Evolutionary conservation across 2,329 filamentous ascomycete genomes (phyloP), one percentile per base, ranked within the genome.

Genomic region (Cladosporium halotolerans): DNA sequence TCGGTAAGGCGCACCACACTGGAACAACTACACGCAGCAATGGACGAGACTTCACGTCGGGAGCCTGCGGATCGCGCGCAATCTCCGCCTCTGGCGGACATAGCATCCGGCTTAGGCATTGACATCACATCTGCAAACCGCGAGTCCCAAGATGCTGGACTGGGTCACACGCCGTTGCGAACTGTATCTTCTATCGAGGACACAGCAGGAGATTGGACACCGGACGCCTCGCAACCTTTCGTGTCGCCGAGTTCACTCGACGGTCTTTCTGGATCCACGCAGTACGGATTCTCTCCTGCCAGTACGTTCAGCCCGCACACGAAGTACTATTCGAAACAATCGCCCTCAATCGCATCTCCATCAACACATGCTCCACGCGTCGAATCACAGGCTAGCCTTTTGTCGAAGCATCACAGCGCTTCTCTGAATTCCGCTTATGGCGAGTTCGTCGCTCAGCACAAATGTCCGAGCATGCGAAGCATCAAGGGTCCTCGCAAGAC

Each of bases 191-290:
- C 23, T 9, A 28, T n/a, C 8, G 23, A 44, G 3, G 13, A 19
- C n/a, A 9, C 19, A 44, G 23, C 42, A 10, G 3, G 5, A 28
- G 23, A 28, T 2, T 28, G 23, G 23, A 53, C 51, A 9, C 51
- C 51, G 7, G 34, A 18, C 28, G 34, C 51, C 8, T 16, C 51
- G 31, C 55, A 54, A 9, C 47, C 50, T 3, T 33, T 59, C 16
- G 57, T 57, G 6, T 63, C 64, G 3, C 58, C 62, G 9, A 58
- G 60, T 6, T 63, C 60, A 3, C 62, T 60, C 18, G 58, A 59
- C n/a, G 56, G 49, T 5, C 55, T 63, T 13, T 60, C 61, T 31
- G 51, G 44, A 23, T 41, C 43, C 16, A 47, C 44, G 8, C 50
- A 47, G 19, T 36, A n/a, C n/a, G 51, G 32, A 38, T 16, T 28